Conservation (phyloP, 352 stramenopile genomes). For the Phytophthora hibernalis region DNA sequence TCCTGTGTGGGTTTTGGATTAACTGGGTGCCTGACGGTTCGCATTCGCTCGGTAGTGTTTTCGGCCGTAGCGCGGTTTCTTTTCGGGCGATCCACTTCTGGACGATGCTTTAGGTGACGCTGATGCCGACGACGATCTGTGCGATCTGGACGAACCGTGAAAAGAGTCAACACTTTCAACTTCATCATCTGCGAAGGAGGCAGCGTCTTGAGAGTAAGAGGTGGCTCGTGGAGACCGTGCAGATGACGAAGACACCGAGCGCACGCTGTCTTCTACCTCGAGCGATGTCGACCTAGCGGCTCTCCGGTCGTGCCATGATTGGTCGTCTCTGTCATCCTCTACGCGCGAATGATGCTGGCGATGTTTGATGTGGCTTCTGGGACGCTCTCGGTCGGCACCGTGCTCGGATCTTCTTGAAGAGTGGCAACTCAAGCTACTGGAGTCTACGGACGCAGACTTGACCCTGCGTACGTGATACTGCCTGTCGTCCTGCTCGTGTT, state of each 20-base stretch:
- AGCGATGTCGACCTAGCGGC: conserved; percentile 32
- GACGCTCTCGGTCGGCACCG: conserved; percentile 15
- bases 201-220: conserved; percentile 31
- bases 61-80: conserved; percentile 71
- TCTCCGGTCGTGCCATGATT: conserved; percentile 14
- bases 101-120: conserved; percentile 43
- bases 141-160: conserved; percentile 39
- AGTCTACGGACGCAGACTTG: conserved; percentile 27
- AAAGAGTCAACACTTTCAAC: conserved; percentile 23
- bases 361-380: conserved; percentile 18
- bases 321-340: conserved; percentile 10
- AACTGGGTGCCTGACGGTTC: conserved; percentile 39
- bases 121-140: conserved; percentile 38
- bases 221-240: conserved; percentile 10
- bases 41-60: conserved; percentile 83
- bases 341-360: conserved; percentile 18
- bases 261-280: conserved; percentile 35
- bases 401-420: conserved; percentile 12
- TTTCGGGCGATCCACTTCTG: conserved; percentile 43
- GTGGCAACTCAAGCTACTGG: conserved; percentile 13
- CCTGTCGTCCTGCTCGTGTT: conserved; percentile 18
- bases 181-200: conserved; percentile 40
- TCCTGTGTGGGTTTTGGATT: conserved; percentile 6
- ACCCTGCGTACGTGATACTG: conserved; percentile 19
- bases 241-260: conserved; percentile 20